phyloP scores from a whole-genome alignment of 192 early-diverging fungal species.

The Mycoemilia scoparia region DNA sequence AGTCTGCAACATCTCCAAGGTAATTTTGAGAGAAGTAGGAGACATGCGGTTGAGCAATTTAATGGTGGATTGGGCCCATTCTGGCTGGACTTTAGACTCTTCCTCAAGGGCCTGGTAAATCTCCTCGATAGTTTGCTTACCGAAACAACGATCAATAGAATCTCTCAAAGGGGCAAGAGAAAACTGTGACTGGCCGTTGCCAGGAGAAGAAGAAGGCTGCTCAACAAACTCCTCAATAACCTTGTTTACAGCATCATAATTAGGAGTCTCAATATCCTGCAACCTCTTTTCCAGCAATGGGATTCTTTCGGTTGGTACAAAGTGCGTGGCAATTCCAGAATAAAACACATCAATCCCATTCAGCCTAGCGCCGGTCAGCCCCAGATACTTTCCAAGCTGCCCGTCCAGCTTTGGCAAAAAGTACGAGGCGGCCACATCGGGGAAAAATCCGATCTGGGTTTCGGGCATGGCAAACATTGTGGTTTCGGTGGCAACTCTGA shows the following conservation, averaged over 20 bases:
- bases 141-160: conserved; percentile 78
- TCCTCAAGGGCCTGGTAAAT: conserved; percentile 67
- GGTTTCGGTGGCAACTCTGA: conserved; percentile 90
- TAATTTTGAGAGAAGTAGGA: conserved; percentile 78
- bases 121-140: conserved; percentile 56
- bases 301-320: conserved; percentile 71
- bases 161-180: conserved; percentile 26
- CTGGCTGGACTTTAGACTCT: conserved; percentile 33
- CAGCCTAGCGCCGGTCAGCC: conserved; percentile 64
- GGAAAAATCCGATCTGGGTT: conserved; percentile 88
- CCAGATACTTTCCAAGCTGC: conserved; percentile 81
- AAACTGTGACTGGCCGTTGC: conserved; percentile 7
- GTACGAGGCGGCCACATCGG: conserved; percentile 90
- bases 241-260: conserved; percentile 60
- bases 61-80: conserved; percentile 53
- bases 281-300: conserved; percentile 61
- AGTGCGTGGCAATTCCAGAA: conserved; percentile 93
- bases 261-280: conserved; percentile 55
- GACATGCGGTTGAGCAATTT: conserved; percentile 45
- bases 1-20: conserved; percentile 60
- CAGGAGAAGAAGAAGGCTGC: conserved; percentile 34
- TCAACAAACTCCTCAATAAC: conserved; percentile 84
- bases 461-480: conserved; percentile 97
- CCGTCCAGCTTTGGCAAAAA: conserved; percentile 91
- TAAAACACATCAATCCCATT: conserved; percentile 73